These are phyloP conservation scores for Aspergillus diversus DNA, from an alignment of 495 filamentous ascomycete genomes.

Conservation along the genomic window DNA sequence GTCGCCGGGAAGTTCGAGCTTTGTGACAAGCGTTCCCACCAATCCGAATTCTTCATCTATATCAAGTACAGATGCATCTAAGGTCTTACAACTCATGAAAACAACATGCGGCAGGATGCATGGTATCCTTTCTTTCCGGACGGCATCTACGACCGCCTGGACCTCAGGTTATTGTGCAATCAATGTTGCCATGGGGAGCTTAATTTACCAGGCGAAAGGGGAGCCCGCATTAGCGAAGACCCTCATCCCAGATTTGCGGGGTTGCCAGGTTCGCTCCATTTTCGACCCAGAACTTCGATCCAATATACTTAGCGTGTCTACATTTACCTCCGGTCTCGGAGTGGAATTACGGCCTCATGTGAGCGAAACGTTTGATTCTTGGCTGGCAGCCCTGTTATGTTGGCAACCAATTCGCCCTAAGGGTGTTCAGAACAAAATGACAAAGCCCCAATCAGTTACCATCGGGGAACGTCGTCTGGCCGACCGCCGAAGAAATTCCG, in stretches of 20 bases:
- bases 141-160: slow-evolving; percentile 56
- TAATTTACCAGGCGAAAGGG: slow-evolving; percentile 61
- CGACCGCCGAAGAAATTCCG: slow-evolving; percentile 63
- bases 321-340: slow-evolving; percentile 67
- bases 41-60: slow-evolving; percentile 54
- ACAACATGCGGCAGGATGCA: slow-evolving; percentile 62
- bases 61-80: slow-evolving; percentile 52
- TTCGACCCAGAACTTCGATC: slow-evolving; percentile 64
- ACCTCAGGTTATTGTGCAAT: slow-evolving; percentile 61
- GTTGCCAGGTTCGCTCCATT: slow-evolving; percentile 77
- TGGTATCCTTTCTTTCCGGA: slow-evolving; percentile 58
- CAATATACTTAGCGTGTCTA: slow-evolving; percentile 81
- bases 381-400: slow-evolving; percentile 90
- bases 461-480: slow-evolving; percentile 54
- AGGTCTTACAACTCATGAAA: slow-evolving; percentile 60
- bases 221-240: slow-evolving; percentile 60
- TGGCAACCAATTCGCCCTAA: slow-evolving; percentile 90
- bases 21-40: slow-evolving; percentile 32
- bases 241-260: slow-evolving; percentile 79
- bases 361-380: slow-evolving; percentile 79
- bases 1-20: slow-evolving; percentile 39
- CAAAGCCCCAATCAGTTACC: slow-evolving; percentile 61
- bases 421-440: slow-evolving; percentile 73
- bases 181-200: slow-evolving; percentile 57
- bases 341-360: slow-evolving; percentile 76